Base-by-base conservation (phyloP, 192 early-diverging fungal species). In the Coemansia asiatica region DNA sequence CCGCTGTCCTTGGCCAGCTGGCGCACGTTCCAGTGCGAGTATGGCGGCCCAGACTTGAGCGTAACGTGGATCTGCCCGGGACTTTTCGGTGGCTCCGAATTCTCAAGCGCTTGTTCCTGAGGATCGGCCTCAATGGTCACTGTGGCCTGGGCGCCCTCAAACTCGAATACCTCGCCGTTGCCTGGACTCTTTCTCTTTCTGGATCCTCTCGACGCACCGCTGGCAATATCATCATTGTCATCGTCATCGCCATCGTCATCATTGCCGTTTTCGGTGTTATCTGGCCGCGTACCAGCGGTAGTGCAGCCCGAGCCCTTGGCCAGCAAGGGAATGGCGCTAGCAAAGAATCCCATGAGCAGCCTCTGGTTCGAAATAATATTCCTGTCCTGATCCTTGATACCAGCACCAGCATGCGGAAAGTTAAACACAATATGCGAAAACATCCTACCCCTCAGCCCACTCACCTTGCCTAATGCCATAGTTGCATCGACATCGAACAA, bases 341-440 rank as follows among this genome's bases (percentile, higher is more conserved):
- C 64, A 57, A 92, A 89, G 62, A 92, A 92, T 1, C 73, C 72
- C 6, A 79, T 63, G 64, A 94, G 50, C 31, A 94, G 62, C 55
- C 63, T 50, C 79, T 96, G 94, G 79, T 98, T 97, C 6, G 80
- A 78, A 9, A 75, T 65, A 1, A 98, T 84, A 69, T 97, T 98
- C 38, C 91, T 83, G 51, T 86, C 82, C 81, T 94, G 87, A 72
- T 98, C 95, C 75, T 97, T 98, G 64, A 96, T 93, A 12, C 96
- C 95, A 19, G 85, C 61, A 27, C 95, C 95, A 8, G 88, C 88
- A 69, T 98, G 96, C 33, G 96, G 96, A 73, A 98, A 98, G 72
- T 96, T 96, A 72, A 98, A 98, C 15, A 96, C 87, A 35, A 98
- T 92, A 63, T 90, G 90, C 44, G 86, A 81, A 67, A 95, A 98